Evolutionary conservation across 1,284 basidiomycete species (phyloP), one percentile per base, ranked within the genome.

Genomic region (Cutaneotrichosporon cutaneum): DNA sequence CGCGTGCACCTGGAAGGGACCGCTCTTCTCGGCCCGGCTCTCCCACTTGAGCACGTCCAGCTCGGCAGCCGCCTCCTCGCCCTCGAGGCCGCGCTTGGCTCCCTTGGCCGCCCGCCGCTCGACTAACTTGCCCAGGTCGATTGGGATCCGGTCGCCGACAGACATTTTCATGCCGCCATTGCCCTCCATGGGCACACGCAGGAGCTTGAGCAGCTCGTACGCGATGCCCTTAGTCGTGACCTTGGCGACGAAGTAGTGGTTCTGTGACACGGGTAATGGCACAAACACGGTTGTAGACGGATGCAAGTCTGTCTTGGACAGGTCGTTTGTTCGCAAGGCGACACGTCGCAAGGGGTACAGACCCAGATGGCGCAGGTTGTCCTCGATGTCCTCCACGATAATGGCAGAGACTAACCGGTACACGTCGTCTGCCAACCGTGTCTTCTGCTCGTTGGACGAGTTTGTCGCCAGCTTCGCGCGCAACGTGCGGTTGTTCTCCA

Each of bases 351-450:
- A 58, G 4, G 76, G 76, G 16, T 61, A 39, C 61, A 71, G 71
- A 2, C 76, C 76, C 7, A 77, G 61, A 33, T 72, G 71, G 6
- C 71, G 59, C 64, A 77, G 70, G 36, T 78, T 75, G 56, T 62
- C 63, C 54, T 77, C 74, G 14, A 77, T 60, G 57, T 70, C 73
- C 61, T 78, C 76, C 56, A 70, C 72, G 39, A 77, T 69, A 32
- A 76, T 75, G 14, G 72, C 74, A 10, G 69, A 64, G 22, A 73
- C 68, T 27, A 78, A 56, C 21, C 73, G 66, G 9, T 68, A 69
- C 21, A 77, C 59, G 61, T 74, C 74, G 45, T 77, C 74, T 7
- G 67, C 66, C 33, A 77, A 56, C 22, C 68, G 64, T 11, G 66
- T 60, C 61, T 69, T 70, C 14, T 69, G 69, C 18, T 73, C 69